Conservation (phyloP, 768 basidiomycete genomes). For the Grammothele lineata region DNA sequence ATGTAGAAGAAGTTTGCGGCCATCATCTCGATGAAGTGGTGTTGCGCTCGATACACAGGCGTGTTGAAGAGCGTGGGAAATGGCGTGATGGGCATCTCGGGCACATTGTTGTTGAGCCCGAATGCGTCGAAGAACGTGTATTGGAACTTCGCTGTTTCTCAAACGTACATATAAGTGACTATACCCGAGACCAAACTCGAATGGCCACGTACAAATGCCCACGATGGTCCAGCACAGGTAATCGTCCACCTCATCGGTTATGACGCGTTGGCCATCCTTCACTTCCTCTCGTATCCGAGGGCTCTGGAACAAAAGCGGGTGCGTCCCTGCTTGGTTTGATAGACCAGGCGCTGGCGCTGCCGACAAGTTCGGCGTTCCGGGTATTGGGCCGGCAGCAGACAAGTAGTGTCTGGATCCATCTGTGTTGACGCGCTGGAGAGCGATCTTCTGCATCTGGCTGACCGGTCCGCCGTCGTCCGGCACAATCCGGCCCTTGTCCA, state of each 20-base stretch:
- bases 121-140: slow-evolving; percentile 93
- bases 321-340: slow-evolving; percentile 73
- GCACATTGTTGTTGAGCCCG: slow-evolving; percentile 72
- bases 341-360: slow-evolving; percentile 71
- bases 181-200: no score
- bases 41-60: slow-evolving; percentile 57
- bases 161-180: no score
- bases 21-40: slow-evolving; percentile 76
- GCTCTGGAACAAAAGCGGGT: slow-evolving; percentile 73
- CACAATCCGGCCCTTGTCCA: slow-evolving; percentile 86
- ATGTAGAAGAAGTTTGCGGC: slow-evolving; percentile 88
- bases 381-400: slow-evolving; percentile 81
- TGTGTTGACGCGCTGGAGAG: slow-evolving; percentile 76
- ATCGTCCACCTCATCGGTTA: slow-evolving; percentile 90
- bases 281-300: slow-evolving; percentile 80
- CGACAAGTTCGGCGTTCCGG: slow-evolving; percentile 67
- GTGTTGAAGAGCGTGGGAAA: slow-evolving; percentile 84
- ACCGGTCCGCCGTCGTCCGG: slow-evolving; percentile 89
- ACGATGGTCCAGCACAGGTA: slow-evolving; percentile 96
- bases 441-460: slow-evolving; percentile 96
- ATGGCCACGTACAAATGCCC: slow-evolving; percentile 72
- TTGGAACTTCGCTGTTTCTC: slow-evolving; percentile 74
- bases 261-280: slow-evolving; percentile 68
- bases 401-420: slow-evolving; percentile 86
- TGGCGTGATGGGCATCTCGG: slow-evolving; percentile 80